These are phyloP conservation scores for Diutina catenulata DNA, from an alignment of 1,139 yeast genomes.

Conservation along the genomic window DNA sequence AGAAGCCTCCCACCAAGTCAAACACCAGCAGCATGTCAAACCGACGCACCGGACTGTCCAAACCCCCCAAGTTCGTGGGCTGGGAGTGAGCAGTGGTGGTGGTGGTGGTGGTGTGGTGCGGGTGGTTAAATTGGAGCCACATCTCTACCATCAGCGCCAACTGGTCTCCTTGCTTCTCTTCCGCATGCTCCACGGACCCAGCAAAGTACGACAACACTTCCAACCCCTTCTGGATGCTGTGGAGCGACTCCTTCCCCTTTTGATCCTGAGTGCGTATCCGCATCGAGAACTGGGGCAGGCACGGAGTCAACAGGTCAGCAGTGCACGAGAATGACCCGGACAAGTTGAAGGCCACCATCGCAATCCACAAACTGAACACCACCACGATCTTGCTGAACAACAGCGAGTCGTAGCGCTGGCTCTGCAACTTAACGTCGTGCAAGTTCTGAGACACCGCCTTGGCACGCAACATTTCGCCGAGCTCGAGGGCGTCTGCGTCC, in stretches of 20 bases:
- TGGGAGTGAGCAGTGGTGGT: too few relatives aligned
- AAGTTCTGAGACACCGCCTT: background rate
- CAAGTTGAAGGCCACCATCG: constrained; percentile 3
- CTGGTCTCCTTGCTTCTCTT: background rate
- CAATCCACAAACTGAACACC: background rate
- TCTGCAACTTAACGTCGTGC: background rate
- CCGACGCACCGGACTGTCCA: background rate
- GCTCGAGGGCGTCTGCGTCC: constrained; percentile 1
- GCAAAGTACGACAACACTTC: background rate
- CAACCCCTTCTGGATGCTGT: constrained; percentile 1
- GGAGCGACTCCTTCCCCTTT: background rate
- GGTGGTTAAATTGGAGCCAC: too few relatives aligned
- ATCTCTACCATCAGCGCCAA: background rate
- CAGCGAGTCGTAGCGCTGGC: background rate
- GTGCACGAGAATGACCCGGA: constrained; percentile 3
- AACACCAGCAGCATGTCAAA: background rate
- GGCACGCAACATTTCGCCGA: background rate
- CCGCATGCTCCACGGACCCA: background rate
- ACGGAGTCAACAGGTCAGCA: constrained; percentile 1
- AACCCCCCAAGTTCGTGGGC: background rate
- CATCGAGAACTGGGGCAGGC: background rate
- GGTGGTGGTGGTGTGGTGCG: too few relatives aligned
- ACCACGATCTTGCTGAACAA: background rate
- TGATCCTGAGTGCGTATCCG: background rate
- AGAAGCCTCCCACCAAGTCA: background rate